A percentile compares a stretch with the other conserved stretches of the same genome.
Conservation (phyloP, 306 rosid genomes). For the Prunus dulcis region DNA sequence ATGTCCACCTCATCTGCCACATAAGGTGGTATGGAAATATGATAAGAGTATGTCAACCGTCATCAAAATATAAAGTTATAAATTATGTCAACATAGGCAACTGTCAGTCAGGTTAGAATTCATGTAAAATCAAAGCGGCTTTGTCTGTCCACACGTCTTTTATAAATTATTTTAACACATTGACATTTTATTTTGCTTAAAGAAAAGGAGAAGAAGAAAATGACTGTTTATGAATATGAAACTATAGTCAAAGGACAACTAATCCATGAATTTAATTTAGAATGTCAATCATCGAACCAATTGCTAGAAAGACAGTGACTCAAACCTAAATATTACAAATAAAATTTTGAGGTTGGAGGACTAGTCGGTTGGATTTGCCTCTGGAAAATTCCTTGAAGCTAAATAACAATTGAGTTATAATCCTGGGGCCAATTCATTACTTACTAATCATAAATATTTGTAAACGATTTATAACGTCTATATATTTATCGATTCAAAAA, state of each 20-base stretch:
- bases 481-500: too few relatives aligned
- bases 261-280: not conserved
- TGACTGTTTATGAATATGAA: not conserved
- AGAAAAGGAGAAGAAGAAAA: not conserved
- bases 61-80: not conserved
- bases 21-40: fast-evolving
- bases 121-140: not conserved
- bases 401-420: too few relatives aligned
- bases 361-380: too few relatives aligned
- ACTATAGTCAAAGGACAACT: too few relatives aligned
- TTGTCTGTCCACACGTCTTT: not conserved
- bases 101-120: not conserved
- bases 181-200: not conserved
- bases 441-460: too few relatives aligned
- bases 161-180: not conserved
- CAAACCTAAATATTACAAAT: not conserved
- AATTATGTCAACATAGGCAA: not conserved
- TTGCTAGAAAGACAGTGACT: not conserved
- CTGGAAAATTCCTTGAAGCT: not conserved
- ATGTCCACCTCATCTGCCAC: too few relatives aligned
- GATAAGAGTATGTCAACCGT: not conserved
- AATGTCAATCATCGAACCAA: not conserved
- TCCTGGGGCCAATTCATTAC: not conserved
- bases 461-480: too few relatives aligned
- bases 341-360: not conserved